Conservation (phyloP, 2,329 filamentous ascomycete species). For the Didymella glomerata region DNA sequence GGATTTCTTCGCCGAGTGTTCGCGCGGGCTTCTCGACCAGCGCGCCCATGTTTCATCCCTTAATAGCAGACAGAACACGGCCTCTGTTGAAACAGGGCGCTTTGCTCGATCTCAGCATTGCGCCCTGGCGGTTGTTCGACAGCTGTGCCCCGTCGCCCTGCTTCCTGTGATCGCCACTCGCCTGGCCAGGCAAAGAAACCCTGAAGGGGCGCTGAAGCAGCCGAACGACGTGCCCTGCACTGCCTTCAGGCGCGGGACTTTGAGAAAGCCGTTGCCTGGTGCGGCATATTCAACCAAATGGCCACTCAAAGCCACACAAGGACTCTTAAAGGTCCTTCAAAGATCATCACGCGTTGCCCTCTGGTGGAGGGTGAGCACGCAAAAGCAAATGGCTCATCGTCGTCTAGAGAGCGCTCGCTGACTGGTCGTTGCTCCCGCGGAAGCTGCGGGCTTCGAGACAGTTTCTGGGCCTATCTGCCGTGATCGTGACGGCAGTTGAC, state of each 20-base stretch:
- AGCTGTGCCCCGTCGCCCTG: constrained; percentile 22
- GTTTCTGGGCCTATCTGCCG: not conserved
- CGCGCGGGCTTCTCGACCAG: constrained; percentile 12
- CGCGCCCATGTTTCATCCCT: constrained; percentile 21
- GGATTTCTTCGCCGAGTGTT: constrained; percentile 16
- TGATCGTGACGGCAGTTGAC: not conserved
- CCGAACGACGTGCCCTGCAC: constrained; percentile 8
- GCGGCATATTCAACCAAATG: not conserved
- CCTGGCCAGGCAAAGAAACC: constrained; percentile 12
- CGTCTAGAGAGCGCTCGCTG: not conserved
- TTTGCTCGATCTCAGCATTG: constrained; percentile 16
- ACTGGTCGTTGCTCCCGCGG: not conserved
- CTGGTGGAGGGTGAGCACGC: constrained; percentile 1
- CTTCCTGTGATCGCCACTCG: constrained; percentile 10
- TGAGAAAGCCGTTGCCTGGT: constrained; percentile 4
- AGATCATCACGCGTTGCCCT: constrained; percentile 11
- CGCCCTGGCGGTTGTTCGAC: constrained; percentile 21
- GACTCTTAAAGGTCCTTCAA: constrained; percentile 4
- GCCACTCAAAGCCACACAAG: not conserved
- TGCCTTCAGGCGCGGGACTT: constrained; percentile 1
- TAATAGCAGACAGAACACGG: constrained; percentile 18
- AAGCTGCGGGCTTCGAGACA: not conserved
- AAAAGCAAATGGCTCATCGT: not conserved
- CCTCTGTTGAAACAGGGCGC: constrained; percentile 20
- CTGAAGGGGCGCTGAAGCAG: constrained; percentile 11